Evolutionary conservation across 139 green algal genomes (phyloP), one percentile per base, ranked within the genome.

Genomic region (Diplosphaera chodatii): DNA sequence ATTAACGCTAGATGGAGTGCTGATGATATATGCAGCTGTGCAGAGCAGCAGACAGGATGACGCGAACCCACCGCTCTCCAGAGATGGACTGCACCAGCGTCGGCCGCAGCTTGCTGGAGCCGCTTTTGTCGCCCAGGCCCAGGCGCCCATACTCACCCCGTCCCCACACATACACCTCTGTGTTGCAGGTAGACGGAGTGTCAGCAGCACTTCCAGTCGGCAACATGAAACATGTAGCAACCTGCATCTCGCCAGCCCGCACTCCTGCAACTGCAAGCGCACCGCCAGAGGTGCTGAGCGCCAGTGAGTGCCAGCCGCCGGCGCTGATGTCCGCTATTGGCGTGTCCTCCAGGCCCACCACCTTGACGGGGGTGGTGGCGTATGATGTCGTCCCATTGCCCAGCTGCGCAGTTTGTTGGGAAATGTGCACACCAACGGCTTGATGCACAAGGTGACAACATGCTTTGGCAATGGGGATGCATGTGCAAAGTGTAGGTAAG

Each of bases 81-180:
- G 71, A 48, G 55, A 67, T 74, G 31, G 31, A 71, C 62, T 23
- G 32, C 55, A 96, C 82, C 64, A 85, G 82, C n/a, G 84, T 77
- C 10, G 92, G 87, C 15, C 88, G 78, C 72, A 96, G 79, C 76
- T 86, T 86, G 79, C 81, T 90, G 48, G 68, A 80, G 34, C 90
- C 92, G 0, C 64, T 81, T 21, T 70, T 70, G 77, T 96, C 92
- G 18, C 87, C 91, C 32, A 96, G 75, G 23, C 92, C 92, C 72
- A 97, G 84, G 29, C 92, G 78, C 1, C 92, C 92, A 73, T 97
- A 96, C 84, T 97, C 91, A 21, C 92, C 92, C 1, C 92, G 84
- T 0, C 92, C 92, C 91, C 91, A 96, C 25, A 89, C 75, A 69
- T 85, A 96, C 32, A 94, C 80, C 79, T 91, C 80, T 74, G 84